Evolutionary conservation across 768 basidiomycete genomes (phyloP).

Genomic region (Russula sp.): DNA sequence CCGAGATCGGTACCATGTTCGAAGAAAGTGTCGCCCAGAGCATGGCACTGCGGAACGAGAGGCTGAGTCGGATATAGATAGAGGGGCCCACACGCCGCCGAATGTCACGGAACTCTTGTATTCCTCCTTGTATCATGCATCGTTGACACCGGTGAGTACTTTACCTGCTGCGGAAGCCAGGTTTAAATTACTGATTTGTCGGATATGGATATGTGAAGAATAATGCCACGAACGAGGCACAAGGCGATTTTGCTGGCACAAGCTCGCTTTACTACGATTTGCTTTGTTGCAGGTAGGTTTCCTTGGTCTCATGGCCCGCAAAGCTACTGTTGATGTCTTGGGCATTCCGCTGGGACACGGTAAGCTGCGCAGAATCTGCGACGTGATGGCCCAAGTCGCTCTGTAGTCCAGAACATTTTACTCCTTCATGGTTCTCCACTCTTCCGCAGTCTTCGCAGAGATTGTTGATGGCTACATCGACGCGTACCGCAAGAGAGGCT

Average conservation of each 20-base stretch:
- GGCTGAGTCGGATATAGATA: constrained; percentile 58
- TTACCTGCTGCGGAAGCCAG: neutral
- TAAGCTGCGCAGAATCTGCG: neutral
- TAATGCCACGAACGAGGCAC: constrained; percentile 64
- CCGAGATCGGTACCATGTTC: constrained; percentile 53
- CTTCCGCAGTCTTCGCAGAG: constrained; percentile 60
- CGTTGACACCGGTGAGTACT: constrained; percentile 54
- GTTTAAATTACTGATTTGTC: neutral
- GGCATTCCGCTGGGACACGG: constrained; percentile 10
- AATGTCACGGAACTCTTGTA: constrained; percentile 69
- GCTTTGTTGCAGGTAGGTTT: constrained; percentile 63
- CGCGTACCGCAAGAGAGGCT: constrained; percentile 64
- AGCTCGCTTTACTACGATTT: constrained; percentile 63
- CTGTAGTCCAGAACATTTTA: constrained; percentile 61
- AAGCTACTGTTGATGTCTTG: neutral
- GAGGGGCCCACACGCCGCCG: constrained; percentile 53
- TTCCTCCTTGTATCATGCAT: constrained; percentile 58
- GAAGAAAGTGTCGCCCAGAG: constrained; percentile 51
- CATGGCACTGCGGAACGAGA: constrained; percentile 59
- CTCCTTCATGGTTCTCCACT: constrained; percentile 59
- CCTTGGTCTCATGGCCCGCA: constrained; percentile 26
- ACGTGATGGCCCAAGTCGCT: constrained; percentile 21
- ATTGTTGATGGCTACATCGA: constrained; percentile 70
- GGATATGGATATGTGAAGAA: constrained; percentile 43
- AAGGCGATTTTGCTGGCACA: constrained; percentile 53